A percentile compares a stretch with the other conserved stretches of the same genome.
These are phyloP conservation scores for Neopestalotiopsis sp. DNA, from an alignment of 2,329 filamentous ascomycete genomes.

Conservation along the genomic window DNA sequence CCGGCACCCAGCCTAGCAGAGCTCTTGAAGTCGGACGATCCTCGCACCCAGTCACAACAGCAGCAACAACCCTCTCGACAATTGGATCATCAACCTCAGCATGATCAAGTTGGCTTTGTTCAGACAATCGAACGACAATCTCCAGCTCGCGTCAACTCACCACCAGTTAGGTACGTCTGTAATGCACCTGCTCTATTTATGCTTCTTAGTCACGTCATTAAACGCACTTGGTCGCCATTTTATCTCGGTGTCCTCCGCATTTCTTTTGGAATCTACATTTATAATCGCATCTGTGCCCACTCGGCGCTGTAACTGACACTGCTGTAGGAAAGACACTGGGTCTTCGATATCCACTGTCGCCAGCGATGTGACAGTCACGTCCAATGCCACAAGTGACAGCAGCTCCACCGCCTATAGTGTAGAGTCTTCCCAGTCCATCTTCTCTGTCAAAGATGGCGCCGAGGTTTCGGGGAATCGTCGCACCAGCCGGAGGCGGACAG, in stretches of 20 bases:
- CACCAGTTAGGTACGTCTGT: conserved; percentile 52
- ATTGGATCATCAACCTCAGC: conserved; percentile 22
- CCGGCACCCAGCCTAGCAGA: conserved; percentile 41
- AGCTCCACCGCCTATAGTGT: conserved; percentile 57
- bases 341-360: conserved; percentile 60
- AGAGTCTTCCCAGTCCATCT: conserved; percentile 61
- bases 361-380: conserved; percentile 45
- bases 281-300: not conserved
- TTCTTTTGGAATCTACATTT: not conserved
- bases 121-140: not conserved
- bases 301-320: not conserved
- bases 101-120: conserved; percentile 5
- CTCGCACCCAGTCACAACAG: conserved; percentile 27
- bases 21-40: conserved; percentile 41
- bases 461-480: conserved; percentile 59
- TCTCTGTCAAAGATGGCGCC: conserved; percentile 60
- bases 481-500: conserved; percentile 63
- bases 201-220: too few relatives aligned
- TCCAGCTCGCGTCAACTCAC: conserved; percentile 32
- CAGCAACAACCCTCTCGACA: conserved; percentile 25
- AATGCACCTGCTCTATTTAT: conserved; percentile 37
- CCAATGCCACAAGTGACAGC: conserved; percentile 49
- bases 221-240: not conserved
- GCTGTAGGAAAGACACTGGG: conserved; percentile 52
- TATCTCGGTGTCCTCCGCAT: not conserved